These are phyloP conservation scores for Ceratobasidium sp. DNA, from an alignment of 1,284 basidiomycete genomes.

Conservation along the genomic window DNA sequence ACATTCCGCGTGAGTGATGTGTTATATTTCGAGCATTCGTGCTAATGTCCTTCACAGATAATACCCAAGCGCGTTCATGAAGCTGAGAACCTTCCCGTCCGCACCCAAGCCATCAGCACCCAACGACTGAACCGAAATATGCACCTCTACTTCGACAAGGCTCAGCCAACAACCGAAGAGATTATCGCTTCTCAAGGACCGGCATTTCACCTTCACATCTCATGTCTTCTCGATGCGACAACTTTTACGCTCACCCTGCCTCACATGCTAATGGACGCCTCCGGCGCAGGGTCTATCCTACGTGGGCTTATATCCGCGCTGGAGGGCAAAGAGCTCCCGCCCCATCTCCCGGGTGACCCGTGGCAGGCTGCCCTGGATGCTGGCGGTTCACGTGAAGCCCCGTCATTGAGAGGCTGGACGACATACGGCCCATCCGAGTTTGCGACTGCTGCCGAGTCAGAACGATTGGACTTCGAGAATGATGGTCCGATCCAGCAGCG, in stretches of 20 bases:
- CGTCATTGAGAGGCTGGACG: slow-evolving; percentile 5
- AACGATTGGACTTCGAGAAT: neutral
- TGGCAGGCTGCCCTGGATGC: neutral
- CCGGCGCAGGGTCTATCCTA: neutral
- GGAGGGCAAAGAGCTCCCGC: neutral
- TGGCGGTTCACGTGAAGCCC: neutral
- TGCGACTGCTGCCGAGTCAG: neutral
- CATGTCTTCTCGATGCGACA: slow-evolving; percentile 4
- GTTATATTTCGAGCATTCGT: neutral
- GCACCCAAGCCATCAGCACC: slow-evolving; percentile 11
- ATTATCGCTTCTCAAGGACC: neutral
- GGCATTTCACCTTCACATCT: slow-evolving; percentile 23
- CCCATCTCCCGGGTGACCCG: neutral
- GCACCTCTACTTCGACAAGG: neutral
- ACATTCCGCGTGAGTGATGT: neutral
- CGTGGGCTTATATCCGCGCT: neutral
- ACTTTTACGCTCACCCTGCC: slow-evolving; percentile 14
- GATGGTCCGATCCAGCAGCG: slow-evolving; percentile 23
- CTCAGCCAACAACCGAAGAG: neutral
- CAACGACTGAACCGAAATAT: slow-evolving; percentile 6
- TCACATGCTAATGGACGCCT: slow-evolving; percentile 25
- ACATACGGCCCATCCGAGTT: slow-evolving; percentile 22
- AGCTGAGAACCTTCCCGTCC: neutral
- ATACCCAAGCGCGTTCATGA: neutral
- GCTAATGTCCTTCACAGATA: neutral